Conservation (phyloP, 768 basidiomycete species). For the Auriscalpium vulgare region DNA sequence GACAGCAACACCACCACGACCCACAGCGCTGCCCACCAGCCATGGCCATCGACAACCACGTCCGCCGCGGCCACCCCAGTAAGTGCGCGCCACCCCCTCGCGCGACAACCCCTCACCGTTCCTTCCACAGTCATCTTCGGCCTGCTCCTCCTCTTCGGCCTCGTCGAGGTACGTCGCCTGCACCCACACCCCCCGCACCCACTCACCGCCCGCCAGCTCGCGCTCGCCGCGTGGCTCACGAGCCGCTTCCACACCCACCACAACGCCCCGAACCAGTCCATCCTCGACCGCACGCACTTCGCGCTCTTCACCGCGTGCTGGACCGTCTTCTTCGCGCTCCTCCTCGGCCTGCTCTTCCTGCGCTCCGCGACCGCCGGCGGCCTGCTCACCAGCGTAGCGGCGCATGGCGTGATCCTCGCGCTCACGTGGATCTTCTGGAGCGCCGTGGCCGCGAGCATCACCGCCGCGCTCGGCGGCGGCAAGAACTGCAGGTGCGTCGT, state of each 20-base stretch:
- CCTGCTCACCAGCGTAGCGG: conserved; percentile 50
- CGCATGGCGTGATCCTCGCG: conserved; percentile 52
- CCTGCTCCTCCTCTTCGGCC: conserved; percentile 49
- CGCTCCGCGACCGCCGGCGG: conserved; percentile 37
- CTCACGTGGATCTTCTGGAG: conserved; percentile 78
- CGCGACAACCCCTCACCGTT: conserved; percentile 1
- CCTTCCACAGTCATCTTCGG: conserved; percentile 39
- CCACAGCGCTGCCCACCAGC: not conserved
- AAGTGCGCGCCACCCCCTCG: conserved; percentile 14
- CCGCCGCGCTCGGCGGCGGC: conserved; percentile 57
- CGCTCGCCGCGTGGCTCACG: conserved; percentile 64
- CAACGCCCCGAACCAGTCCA: conserved; percentile 37
- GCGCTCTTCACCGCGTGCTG: conserved; percentile 65
- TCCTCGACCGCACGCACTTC: conserved; percentile 58
- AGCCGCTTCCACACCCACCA: conserved; percentile 48
- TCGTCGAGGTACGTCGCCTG: conserved; percentile 47
- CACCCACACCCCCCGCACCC: not conserved
- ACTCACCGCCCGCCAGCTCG: conserved; percentile 33
- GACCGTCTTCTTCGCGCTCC: conserved; percentile 49
- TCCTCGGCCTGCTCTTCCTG: conserved; percentile 50
- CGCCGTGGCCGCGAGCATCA: conserved; percentile 64
- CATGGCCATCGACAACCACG: conserved; percentile 32
- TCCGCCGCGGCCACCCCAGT: conserved; percentile 53
- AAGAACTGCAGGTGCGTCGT: conserved; percentile 55
- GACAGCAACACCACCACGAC: too few species aligned